Evolutionary conservation across 306 rosid genomes (phyloP).

Genomic region (Psophocarpus tetragonolobus): DNA sequence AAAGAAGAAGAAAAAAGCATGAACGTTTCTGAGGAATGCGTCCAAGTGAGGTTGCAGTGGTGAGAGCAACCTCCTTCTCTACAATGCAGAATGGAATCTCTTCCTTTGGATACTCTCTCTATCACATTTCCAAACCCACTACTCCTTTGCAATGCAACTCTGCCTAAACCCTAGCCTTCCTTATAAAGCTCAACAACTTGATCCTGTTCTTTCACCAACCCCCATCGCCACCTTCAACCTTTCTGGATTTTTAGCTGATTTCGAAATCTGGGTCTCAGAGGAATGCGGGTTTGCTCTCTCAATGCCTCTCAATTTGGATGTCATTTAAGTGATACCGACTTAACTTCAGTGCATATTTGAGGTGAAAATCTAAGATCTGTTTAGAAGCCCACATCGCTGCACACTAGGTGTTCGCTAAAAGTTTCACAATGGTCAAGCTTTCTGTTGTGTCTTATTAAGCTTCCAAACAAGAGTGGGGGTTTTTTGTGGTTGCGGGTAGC

Average conservation of each 20-base stretch:
- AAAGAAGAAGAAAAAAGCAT: conserved; percentile 23
- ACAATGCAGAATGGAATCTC: conserved; percentile 58
- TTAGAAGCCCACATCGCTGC: not conserved
- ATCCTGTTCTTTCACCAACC: conserved; percentile 9
- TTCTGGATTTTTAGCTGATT: conserved; percentile 29
- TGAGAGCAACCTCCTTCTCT: conserved; percentile 43
- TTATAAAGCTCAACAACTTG: conserved; percentile 45
- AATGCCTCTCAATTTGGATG: conserved; percentile 34
- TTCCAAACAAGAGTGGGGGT: conserved; percentile 25
- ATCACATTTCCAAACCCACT: conserved; percentile 39
- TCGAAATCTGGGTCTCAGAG: not conserved
- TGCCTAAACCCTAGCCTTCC: conserved; percentile 57
- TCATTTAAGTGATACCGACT: conserved; percentile 22
- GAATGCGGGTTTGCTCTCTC: conserved; percentile 33
- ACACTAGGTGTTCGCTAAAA: conserved; percentile 27
- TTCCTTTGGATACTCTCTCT: conserved; percentile 47
- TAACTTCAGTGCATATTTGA: conserved; percentile 19
- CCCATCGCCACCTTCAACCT: conserved; percentile 25
- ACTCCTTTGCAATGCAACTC: conserved; percentile 8
- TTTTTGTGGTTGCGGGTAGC: conserved; percentile 26
- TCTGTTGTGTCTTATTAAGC: conserved; percentile 32
- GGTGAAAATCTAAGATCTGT: conserved; percentile 58
- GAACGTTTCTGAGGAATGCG: conserved; percentile 40
- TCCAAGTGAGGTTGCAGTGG: conserved; percentile 36
- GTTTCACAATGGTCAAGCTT: conserved; percentile 20